Conservation (phyloP, 208 protist genomes). For the Trypanosoma lewisi region DNA sequence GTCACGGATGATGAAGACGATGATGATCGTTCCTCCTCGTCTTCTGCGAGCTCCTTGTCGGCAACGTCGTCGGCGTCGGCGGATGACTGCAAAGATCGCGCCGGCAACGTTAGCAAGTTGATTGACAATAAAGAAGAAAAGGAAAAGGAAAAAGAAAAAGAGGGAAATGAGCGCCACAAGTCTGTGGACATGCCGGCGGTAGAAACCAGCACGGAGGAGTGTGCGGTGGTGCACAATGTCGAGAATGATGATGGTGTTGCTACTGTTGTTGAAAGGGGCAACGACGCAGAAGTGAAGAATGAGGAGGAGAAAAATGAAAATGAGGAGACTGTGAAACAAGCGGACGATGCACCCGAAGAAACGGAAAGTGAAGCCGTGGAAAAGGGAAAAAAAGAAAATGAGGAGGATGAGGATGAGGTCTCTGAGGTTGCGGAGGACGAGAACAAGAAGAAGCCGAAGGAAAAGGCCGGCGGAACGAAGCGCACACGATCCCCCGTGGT, state of each 20-base stretch:
- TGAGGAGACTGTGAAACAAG: slow-evolving; percentile 23
- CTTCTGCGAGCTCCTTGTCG: slow-evolving; percentile 28
- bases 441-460: slow-evolving; percentile 5
- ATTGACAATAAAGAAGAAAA: neutral
- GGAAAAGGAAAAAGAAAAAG: neutral
- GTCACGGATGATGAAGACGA: slow-evolving; percentile 24
- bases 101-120: neutral
- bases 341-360: too few species aligned
- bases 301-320: slow-evolving; percentile 22
- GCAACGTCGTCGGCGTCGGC: slow-evolving; percentile 19
- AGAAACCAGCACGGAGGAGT: neutral
- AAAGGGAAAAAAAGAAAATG: slow-evolving; percentile 13
- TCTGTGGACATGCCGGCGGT: neutral
- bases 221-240: neutral
- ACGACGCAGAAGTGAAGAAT: slow-evolving; percentile 21
- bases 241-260: neutral
- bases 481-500: slow-evolving; percentile 28
- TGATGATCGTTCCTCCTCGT: slow-evolving; percentile 3
- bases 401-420: slow-evolving; percentile 6
- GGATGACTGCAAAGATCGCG: neutral
- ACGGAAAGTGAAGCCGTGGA: too few species aligned
- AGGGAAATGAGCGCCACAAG: neutral
- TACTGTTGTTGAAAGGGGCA: neutral
- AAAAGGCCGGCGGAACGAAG: slow-evolving; percentile 26
- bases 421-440: slow-evolving; percentile 15